phyloP scores from a whole-genome alignment of 768 basidiomycete species.

The Hemileccinum rubropunctum region DNA sequence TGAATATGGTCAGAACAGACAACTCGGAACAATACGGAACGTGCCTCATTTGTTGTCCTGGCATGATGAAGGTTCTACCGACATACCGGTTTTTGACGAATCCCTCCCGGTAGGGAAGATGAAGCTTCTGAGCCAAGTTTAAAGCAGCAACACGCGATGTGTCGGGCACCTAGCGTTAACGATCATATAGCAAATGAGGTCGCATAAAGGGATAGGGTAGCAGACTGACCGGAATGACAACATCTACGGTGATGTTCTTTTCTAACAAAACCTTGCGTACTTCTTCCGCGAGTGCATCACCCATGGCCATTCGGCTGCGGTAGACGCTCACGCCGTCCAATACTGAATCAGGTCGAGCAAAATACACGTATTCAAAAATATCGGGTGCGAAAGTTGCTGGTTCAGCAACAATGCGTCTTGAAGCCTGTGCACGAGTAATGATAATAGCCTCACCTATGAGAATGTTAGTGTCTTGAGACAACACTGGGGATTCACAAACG shows the following conservation, averaged over 20 bases:
- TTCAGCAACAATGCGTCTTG: constrained; percentile 69
- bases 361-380: constrained; percentile 99
- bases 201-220: background rate
- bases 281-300: constrained; percentile 88
- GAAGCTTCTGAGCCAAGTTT: constrained; percentile 87
- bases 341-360: constrained; percentile 96
- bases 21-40: background rate
- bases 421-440: constrained; percentile 79
- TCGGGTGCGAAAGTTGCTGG: constrained; percentile 87
- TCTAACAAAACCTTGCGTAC: constrained; percentile 70
- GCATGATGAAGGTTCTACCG: constrained; percentile 99
- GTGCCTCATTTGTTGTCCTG: constrained; percentile 92
- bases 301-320: constrained; percentile 99
- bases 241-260: constrained; percentile 76
- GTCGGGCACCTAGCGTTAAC: constrained; percentile 72
- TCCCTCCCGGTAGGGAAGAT: constrained; percentile 93
- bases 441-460: constrained; percentile 87
- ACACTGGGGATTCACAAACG: constrained; percentile 13
- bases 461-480: constrained; percentile 1
- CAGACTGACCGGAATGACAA: constrained; percentile 82
- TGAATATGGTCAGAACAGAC: constrained; percentile 27
- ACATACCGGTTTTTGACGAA: constrained; percentile 99
- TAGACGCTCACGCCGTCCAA: constrained; percentile 97
- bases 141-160: constrained; percentile 95
- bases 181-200: background rate